A percentile compares a stretch with the other conserved stretches of the same genome.
Evolutionary conservation across 2,329 filamentous ascomycete genomes (phyloP).

Genomic region (Teratosphaeria zuluensis): DNA sequence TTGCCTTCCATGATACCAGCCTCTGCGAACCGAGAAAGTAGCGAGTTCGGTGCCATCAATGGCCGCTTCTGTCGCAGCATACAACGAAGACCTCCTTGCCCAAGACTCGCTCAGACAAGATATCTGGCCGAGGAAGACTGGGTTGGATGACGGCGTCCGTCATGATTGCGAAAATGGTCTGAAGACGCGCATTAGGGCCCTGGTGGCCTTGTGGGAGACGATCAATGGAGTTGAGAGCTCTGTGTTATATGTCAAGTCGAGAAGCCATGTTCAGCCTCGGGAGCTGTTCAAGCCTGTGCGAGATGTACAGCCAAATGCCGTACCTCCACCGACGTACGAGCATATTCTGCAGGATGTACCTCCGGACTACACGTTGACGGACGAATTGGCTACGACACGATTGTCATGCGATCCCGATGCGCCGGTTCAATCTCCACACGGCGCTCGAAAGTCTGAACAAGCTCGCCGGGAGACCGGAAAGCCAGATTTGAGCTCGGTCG

Average conservation of each 20-base stretch:
- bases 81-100: constrained; percentile 30
- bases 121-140: constrained; percentile 35
- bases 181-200: constrained; percentile 17
- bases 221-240: constrained; percentile 1
- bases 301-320: constrained; percentile 1
- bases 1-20: constrained; percentile 27
- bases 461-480: constrained; percentile 21
- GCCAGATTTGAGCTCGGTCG: constrained; percentile 49
- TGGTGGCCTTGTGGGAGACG: constrained; percentile 18
- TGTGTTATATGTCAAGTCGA: not conserved
- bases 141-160: constrained; percentile 32
- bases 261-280: constrained; percentile 1
- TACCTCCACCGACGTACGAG: constrained; percentile 34
- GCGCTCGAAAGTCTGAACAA: not conserved
- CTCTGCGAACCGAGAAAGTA: constrained; percentile 15
- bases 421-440: not conserved
- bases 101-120: constrained; percentile 32
- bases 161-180: constrained; percentile 17
- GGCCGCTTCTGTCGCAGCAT: constrained; percentile 36
- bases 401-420: not conserved
- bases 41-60: constrained; percentile 28
- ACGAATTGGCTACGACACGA: constrained; percentile 25
- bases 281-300: constrained; percentile 12
- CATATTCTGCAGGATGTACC: constrained; percentile 34
- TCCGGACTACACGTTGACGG: constrained; percentile 36